Evolutionary conservation across 768 basidiomycete species (phyloP).

Genomic region (Hericium rajendrae): DNA sequence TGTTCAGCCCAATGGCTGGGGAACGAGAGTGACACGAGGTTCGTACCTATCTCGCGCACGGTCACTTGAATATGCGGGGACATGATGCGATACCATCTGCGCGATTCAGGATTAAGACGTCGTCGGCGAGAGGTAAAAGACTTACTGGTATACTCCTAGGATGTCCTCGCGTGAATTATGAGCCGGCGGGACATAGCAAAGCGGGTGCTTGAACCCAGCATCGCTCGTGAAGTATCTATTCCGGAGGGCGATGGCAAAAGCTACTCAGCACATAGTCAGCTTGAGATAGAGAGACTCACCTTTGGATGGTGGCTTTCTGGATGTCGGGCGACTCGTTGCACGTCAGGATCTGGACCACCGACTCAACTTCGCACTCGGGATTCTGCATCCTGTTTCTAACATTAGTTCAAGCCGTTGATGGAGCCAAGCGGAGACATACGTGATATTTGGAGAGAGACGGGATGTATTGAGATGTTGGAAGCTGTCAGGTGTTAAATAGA

Average conservation of each 20-base stretch:
- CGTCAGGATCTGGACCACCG: constrained; percentile 1
- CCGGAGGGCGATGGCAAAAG: too few species aligned
- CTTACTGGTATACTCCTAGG: constrained; percentile 49
- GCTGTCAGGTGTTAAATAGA: too few species aligned
- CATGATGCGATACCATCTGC: constrained; percentile 55
- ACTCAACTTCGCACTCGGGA: not conserved
- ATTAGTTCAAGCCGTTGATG: too few species aligned
- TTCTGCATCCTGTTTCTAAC: not conserved
- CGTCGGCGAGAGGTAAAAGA: not conserved
- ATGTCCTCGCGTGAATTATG: constrained; percentile 46
- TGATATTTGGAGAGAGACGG: too few species aligned
- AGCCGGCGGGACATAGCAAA: constrained; percentile 38
- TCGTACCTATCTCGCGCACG: constrained; percentile 33
- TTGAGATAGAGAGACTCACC: not conserved
- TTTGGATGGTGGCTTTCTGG: not conserved
- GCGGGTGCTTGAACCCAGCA: constrained; percentile 49
- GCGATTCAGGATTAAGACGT: not conserved
- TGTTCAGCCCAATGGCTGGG: not conserved
- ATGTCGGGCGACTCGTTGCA: constrained; percentile 1
- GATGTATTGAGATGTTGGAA: too few species aligned
- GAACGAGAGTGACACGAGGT: constrained; percentile 15
- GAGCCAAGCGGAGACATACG: too few species aligned
- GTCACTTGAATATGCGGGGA: constrained; percentile 39
- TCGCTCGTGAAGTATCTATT: constrained; percentile 43
- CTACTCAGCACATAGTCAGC: not conserved